Evolutionary conservation across 106 monocot genomes (phyloP).

Genomic region (Acorus calamus): DNA sequence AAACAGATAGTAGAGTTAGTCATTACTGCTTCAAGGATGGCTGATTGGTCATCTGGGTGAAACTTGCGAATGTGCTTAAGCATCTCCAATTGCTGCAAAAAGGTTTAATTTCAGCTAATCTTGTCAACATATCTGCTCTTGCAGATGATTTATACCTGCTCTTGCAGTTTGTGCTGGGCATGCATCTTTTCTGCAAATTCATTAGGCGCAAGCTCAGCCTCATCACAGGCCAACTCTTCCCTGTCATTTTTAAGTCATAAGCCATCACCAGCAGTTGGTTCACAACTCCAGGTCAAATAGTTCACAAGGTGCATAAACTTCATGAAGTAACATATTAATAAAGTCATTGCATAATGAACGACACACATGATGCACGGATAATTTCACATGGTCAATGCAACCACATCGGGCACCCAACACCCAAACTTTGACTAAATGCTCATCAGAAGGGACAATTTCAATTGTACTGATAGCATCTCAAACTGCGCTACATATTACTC

Average conservation of each 20-base stretch:
- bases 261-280: no score
- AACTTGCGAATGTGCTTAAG: conserved; percentile 65
- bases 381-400: no score
- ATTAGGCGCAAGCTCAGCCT: conserved; percentile 43
- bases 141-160: conserved; percentile 20
- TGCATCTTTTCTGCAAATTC: conserved; percentile 44
- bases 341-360: neutral
- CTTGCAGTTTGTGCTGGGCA: conserved; percentile 38
- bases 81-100: conserved; percentile 84
- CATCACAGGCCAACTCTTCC: conserved; percentile 65
- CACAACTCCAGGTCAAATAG: no score
- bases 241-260: conserved; percentile 12
- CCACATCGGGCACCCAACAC: no score
- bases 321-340: no score
- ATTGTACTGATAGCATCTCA: no score
- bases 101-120: no score
- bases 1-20: conserved; percentile 2
- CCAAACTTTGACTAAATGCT: no score
- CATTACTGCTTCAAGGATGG: conserved; percentile 52
- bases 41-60: conserved; percentile 57
- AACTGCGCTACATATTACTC: no score
- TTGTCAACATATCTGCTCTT: neutral
- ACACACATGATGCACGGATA: neutral
- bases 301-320: no score
- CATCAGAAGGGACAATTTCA: no score